Conservation (phyloP, 257 asterid species). For the Gentiana straminea region DNA sequence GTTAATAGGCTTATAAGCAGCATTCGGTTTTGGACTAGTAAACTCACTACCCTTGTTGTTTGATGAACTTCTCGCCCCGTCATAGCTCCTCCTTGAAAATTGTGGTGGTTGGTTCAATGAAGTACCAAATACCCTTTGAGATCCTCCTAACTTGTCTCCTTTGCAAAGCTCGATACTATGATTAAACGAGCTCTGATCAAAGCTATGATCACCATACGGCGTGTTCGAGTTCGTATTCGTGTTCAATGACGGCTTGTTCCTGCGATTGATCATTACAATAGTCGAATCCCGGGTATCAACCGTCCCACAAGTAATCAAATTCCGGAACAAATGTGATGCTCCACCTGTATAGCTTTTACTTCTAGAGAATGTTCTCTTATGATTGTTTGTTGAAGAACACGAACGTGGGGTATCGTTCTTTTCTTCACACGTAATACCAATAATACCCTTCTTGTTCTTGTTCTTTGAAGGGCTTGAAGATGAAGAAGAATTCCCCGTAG, state of each 20-base stretch:
- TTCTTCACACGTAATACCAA: slow-evolving; percentile 1
- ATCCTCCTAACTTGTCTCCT: slow-evolving; percentile 47
- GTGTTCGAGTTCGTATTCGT: neutral
- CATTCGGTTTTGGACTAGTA: slow-evolving; percentile 25
- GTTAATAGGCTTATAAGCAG: slow-evolving; percentile 40
- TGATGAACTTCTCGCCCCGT: slow-evolving; percentile 43
- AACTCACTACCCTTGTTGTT: slow-evolving; percentile 37
- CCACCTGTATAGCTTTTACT: slow-evolving; percentile 35
- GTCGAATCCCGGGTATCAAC: slow-evolving; percentile 59
- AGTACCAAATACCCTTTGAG: slow-evolving; percentile 54
- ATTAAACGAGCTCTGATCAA: too few species aligned
- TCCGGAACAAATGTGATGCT: slow-evolving; percentile 37
- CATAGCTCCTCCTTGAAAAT: slow-evolving; percentile 55
- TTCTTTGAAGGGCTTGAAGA: slow-evolving; percentile 12
- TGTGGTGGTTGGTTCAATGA: slow-evolving; percentile 44
- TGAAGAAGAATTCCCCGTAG: slow-evolving; percentile 8
- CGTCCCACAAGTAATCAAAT: slow-evolving; percentile 56
- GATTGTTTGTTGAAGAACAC: neutral
- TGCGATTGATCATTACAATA: slow-evolving; percentile 23
- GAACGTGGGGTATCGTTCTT: too few species aligned
- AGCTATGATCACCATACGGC: slow-evolving; percentile 7
- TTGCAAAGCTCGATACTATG: slow-evolving; percentile 19
- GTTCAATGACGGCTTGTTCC: slow-evolving; percentile 12
- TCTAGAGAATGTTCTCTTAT: slow-evolving; percentile 13
- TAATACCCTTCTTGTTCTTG: slow-evolving; percentile 29